Evolutionary conservation across 2,329 filamentous ascomycete genomes (phyloP), one percentile per base, ranked within the genome.

Genomic region (Aurifilum marmelostoma): DNA sequence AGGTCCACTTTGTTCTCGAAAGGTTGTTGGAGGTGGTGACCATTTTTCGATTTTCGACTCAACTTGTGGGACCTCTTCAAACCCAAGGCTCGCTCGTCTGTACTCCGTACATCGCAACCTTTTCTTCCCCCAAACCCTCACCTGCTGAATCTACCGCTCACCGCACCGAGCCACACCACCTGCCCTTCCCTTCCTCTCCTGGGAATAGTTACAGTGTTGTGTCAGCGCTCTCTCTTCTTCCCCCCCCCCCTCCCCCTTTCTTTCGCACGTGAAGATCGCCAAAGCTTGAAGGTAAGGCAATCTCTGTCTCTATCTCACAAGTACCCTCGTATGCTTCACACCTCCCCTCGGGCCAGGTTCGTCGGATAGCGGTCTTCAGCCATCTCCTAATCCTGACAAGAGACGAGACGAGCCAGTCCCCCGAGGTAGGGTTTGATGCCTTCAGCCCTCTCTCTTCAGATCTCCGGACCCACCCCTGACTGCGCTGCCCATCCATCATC

Each of bases 1-100:
- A 37, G 56, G 29, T 58, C 65, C 65, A 66, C 65, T 61, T 66
- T 60, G 65, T 66, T 66, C 65, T 66, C 65, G 65, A 66, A 66
- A 66, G 56, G 60, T 37, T 58, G 63, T 56, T 29, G 63, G 50
- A 56, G 50, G 47, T 39, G 50, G 47, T 39, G 47, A 27, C 39
- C 62, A 39, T 64, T 24, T 63, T 47, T 29, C 24, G 14, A 43
- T 61, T 39, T 41, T 39, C 32, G 37, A 39, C 37, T 34, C 16
- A 9, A 3, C n/a, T 14, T 8, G 24, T 37, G 37, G 14, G 47
- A n/a, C 60, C 34, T 9, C 37, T 27, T n/a, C n/a, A 27, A 63
- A 3, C 58, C 58, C 7, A 41, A 5, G 18, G 60, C 37, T 18
- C 9, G 24, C 12, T 47, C 60, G 34, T 29, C 60, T 29, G 59